Evolutionary conservation across 352 stramenopile genomes (phyloP), one percentile per base, ranked within the genome.

Genomic region (Pythium guiyangense): DNA sequence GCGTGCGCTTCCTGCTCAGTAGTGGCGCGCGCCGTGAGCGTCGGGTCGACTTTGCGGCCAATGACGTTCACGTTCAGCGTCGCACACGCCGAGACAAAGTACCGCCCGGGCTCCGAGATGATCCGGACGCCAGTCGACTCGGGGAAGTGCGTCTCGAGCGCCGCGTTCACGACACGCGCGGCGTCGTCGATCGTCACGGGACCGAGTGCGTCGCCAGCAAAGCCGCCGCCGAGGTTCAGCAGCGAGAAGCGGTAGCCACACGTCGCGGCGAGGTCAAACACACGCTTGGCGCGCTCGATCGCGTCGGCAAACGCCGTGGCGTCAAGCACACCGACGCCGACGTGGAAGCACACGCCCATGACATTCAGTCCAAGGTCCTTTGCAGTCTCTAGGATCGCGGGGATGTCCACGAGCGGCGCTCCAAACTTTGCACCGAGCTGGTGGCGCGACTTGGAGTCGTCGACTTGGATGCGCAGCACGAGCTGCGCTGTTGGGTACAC

Each of bases 91-190:
- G 73, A 79, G 18, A 83, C 90, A 37, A 97, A 91, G 69, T 94
- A 97, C 9, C 90, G 74, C 5, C 90, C 90, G 12, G 90, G 90
- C 62, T 97, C 90, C 11, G 84, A 92, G 62, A 97, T 97, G 52
- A 97, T 67, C 3, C 69, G 66, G 27, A 96, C 72, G 20, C 71
- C 62, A 15, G 60, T 62, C 4, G 63, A 53, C 52, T 66, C 56
- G 0, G 73, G 65, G 42, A 90, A 89, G 49, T 77, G 66, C 39
- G 73, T 47, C 25, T 75, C 63, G 17, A 90, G 62, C 20, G 69
- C 64, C 2, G 34, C 39, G 10, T 81, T 79, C 35, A 91, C 66
- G 15, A 60, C 72, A 10, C 45, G 12, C 1, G 70, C 80, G 0
- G 79, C 71, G 20, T 53, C 68, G 52, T 80, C 62, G 52, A 88